These are phyloP conservation scores for Lolium perenne DNA, from an alignment of 176 grass and related monocot species.

Conservation along the genomic window DNA sequence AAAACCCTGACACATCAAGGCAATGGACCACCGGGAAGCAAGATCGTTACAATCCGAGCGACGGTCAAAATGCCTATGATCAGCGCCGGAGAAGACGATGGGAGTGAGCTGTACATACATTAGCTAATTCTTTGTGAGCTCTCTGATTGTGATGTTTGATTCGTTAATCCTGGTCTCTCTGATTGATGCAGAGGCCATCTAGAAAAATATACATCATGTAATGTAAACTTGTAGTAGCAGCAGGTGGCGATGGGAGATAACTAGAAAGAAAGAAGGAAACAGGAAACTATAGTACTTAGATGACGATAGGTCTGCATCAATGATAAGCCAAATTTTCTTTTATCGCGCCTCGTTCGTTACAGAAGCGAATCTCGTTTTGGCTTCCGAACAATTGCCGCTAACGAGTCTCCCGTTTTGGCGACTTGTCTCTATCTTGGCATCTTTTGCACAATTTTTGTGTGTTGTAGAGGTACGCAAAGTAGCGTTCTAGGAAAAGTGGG, in stretches of 20 bases:
- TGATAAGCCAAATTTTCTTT: background rate
- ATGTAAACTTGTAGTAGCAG: constrained; percentile 19
- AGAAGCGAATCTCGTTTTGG: background rate
- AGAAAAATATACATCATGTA: constrained; percentile 35
- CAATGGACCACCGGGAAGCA: constrained; percentile 41
- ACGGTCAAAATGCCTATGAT: constrained; percentile 31
- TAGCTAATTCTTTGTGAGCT: constrained; percentile 35
- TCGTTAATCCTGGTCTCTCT: constrained; percentile 42
- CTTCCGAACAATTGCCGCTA: too few species aligned
- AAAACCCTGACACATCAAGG: constrained; percentile 29
- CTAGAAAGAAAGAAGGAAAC: background rate
- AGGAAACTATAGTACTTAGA: background rate
- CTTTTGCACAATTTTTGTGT: too few species aligned
- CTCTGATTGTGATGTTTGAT: constrained; percentile 31
- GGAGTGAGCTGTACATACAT: constrained; percentile 41
- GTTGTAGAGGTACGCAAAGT: too few species aligned
- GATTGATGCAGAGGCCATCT: constrained; percentile 38
- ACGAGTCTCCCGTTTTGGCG: background rate
- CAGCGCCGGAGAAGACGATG: constrained; percentile 52
- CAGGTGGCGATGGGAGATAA: background rate
- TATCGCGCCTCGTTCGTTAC: too few species aligned
- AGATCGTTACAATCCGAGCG: constrained; percentile 36
- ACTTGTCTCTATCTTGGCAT: background rate
- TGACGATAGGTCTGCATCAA: background rate
- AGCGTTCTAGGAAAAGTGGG: background rate